Evolutionary conservation across 352 stramenopile genomes (phyloP).

Genomic region (Phytophthora citricola): DNA sequence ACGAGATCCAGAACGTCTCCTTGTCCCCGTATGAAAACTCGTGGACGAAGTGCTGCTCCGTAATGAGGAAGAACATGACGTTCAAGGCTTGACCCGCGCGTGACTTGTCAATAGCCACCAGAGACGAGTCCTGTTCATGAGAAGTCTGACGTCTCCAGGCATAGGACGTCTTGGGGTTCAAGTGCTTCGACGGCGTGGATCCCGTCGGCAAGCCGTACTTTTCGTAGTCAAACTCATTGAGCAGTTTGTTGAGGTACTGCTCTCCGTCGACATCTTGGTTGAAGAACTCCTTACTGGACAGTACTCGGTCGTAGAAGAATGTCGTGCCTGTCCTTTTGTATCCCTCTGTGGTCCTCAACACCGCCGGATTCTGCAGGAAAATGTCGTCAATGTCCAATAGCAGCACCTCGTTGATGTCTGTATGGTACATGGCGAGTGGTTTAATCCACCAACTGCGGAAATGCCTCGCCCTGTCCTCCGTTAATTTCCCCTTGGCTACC

Average conservation of each 20-base stretch:
- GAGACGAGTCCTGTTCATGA: conserved; percentile 69
- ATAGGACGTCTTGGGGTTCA: conserved; percentile 31
- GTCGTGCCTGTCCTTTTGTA: conserved; percentile 57
- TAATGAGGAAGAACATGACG: conserved; percentile 63
- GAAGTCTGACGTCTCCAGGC: conserved; percentile 43
- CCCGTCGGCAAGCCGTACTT: conserved; percentile 34
- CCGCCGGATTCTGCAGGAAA: conserved; percentile 50
- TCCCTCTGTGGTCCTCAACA: conserved; percentile 44
- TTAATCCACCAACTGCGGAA: conserved; percentile 78
- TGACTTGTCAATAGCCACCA: conserved; percentile 60
- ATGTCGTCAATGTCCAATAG: conserved; percentile 64
- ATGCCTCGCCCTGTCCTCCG: conserved; percentile 37
- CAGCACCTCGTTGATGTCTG: conserved; percentile 50
- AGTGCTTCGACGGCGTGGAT: conserved; percentile 35
- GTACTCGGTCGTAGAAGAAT: conserved; percentile 79
- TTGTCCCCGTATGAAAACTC: conserved; percentile 54
- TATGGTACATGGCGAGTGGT: conserved; percentile 61
- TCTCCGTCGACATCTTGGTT: conserved; percentile 48
- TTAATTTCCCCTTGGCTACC: conserved; percentile 29
- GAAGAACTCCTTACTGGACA: conserved; percentile 58
- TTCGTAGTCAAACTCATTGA: conserved; percentile 52
- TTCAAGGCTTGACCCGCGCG: conserved; percentile 41
- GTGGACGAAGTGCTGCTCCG: conserved; percentile 40
- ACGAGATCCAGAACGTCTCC: conserved; percentile 53
- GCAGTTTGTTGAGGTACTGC: conserved; percentile 43